Base-by-base conservation (phyloP, 805 yeast genomes). In the Saturnispora ahearnii region DNA sequence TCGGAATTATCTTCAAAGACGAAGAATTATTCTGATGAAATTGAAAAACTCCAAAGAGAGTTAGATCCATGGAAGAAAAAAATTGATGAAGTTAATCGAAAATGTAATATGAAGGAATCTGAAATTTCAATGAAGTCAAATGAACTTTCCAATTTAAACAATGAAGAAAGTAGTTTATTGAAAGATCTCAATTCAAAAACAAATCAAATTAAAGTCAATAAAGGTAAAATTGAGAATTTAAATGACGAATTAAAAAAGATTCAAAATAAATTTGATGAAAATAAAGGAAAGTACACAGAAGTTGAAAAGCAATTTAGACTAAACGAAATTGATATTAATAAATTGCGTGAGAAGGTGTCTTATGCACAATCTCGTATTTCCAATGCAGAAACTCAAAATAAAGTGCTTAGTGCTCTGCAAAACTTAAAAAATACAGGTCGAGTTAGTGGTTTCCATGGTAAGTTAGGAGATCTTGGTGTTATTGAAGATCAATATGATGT, bases 381-480 rank as follows among this genome's bases (percentile, higher is more conserved):
- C 2, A 76, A 69, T 21, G 69, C 71, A 13, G 82, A 84, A 57
- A 83, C 86, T 53, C 87, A 84, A 59, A 86, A 78, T 57, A 77
- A 80, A 51, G 95, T 93, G 4, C 70, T 89, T 18, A 62, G 80
- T 0, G 84, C 89, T 13, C 72, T 93, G 50, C 69, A 73, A 51
- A 77, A 84, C 54, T 67, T 93, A 36, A 83, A 83, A 51, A 80
- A 81, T 49, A 76, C 93, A 3, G 97, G 97, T 5, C 74, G 96
- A 58, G 77, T 95, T 24, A 69, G 70, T 6, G 99, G 98, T 0
- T 87, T 91, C 57, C 74, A 87, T 62, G 99, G 98, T 0, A 73
- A 96, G 54, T 69, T 93, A 13, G 99, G 99, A 15, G 95, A 88
- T 57, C 69, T 93, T 42, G 99, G 96, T n/a, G 74, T 77, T 2